These are phyloP conservation scores for Fusarium globosum DNA, from an alignment of 2,329 filamentous ascomycete genomes.

Conservation along the genomic window DNA sequence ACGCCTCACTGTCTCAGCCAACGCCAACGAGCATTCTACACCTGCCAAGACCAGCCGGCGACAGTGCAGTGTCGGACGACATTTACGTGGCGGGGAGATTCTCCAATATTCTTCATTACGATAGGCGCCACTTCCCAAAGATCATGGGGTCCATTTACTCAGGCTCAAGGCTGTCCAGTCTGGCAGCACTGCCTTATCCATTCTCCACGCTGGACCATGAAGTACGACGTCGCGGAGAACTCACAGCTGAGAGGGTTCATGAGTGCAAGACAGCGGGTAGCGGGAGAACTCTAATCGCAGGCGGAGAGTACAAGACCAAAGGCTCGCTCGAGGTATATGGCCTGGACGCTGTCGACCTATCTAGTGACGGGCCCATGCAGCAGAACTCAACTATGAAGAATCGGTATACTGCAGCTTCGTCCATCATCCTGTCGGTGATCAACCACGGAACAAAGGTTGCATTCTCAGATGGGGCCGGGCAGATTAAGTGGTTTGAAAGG, in stretches of 20 bases:
- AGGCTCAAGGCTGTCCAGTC: constrained; percentile 79
- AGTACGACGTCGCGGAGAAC: constrained; percentile 63
- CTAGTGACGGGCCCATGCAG: constrained; percentile 42
- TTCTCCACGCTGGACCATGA: constrained; percentile 73
- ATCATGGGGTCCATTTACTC: constrained; percentile 85
- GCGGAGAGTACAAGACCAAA: constrained; percentile 91
- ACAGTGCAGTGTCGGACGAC: constrained; percentile 72
- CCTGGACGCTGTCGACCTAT: constrained; percentile 53
- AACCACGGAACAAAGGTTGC: constrained; percentile 86
- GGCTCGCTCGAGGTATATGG: constrained; percentile 91
- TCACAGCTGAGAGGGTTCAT: constrained; percentile 65
- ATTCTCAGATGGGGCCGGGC: constrained; percentile 84
- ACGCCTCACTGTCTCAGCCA: constrained; percentile 81
- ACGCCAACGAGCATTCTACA: constrained; percentile 87
- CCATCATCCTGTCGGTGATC: constrained; percentile 83
- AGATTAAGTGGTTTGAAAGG: constrained; percentile 90
- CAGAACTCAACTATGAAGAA: constrained; percentile 74
- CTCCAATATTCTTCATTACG: constrained; percentile 88
- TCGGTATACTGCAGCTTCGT: constrained; percentile 81
- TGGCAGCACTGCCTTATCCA: constrained; percentile 76
- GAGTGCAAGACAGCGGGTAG: constrained; percentile 63
- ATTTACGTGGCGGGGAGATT: constrained; percentile 93
- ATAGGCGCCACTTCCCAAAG: constrained; percentile 84
- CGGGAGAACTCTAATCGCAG: constrained; percentile 79
- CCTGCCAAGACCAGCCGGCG: constrained; percentile 67